These are phyloP conservation scores for Conidiobolus incongruus DNA, from an alignment of 371 early-diverging fungal species.

Conservation along the genomic window DNA sequence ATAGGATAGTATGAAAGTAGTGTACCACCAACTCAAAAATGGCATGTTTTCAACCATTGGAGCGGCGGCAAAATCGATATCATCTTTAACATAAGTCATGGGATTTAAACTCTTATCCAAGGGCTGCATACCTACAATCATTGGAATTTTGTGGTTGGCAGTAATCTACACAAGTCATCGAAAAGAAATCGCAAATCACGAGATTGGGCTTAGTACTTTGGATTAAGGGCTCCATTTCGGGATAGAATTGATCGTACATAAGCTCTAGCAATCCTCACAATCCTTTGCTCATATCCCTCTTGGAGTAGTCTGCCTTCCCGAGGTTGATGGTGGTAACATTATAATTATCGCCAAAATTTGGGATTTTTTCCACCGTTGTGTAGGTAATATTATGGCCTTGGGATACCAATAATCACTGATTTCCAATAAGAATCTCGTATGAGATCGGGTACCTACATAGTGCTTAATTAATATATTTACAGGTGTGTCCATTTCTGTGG, in stretches of 20 bases:
- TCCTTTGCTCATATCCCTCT: not conserved
- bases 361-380: not conserved
- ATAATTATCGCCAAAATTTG: not conserved
- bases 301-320: not conserved
- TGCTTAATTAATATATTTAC: no score
- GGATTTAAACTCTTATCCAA: not conserved
- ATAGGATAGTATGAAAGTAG: not conserved
- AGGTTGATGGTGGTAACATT: not conserved
- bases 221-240: not conserved
- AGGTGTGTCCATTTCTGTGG: no score
- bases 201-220: not conserved
- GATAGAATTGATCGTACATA: not conserved
- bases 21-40: not conserved
- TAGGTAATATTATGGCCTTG: not conserved
- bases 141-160: slow-evolving; percentile 1
- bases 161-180: slow-evolving; percentile 1
- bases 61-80: not conserved
- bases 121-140: slow-evolving; percentile 1
- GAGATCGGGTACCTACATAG: not conserved
- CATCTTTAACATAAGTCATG: not conserved
- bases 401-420: not conserved
- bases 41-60: not conserved
- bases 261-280: not conserved
- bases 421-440: not conserved
- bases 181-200: slow-evolving; percentile 5